Conservation (phyloP, 2,329 filamentous ascomycete species). For the Paecilomyces formosus region DNA sequence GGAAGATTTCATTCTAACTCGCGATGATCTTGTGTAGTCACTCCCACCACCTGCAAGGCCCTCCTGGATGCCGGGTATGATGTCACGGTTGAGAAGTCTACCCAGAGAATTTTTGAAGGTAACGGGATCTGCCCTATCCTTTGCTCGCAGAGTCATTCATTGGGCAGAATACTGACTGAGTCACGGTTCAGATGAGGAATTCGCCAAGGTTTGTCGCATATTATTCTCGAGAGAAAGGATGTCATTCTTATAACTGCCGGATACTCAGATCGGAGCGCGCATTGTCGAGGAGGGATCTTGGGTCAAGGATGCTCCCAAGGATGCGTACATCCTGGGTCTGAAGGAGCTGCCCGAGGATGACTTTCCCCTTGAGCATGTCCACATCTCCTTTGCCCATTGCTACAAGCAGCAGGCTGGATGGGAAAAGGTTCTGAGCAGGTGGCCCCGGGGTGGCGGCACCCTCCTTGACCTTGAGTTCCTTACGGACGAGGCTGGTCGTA, state of each 20-base stretch:
- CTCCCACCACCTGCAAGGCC: conserved; percentile 48
- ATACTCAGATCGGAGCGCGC: conserved; percentile 52
- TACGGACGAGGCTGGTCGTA: conserved; percentile 61
- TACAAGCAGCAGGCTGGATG: conserved; percentile 73
- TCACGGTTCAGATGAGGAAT: conserved; percentile 22
- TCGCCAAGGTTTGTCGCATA: conserved; percentile 19
- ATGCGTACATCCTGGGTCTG: conserved; percentile 66
- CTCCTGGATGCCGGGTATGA: conserved; percentile 63
- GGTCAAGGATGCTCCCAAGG: conserved; percentile 55
- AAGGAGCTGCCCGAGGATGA: conserved; percentile 71
- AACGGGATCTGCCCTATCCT: conserved; percentile 6
- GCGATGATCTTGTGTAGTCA: conserved; percentile 26
- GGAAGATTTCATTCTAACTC: conserved; percentile 3
- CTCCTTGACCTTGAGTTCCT: conserved; percentile 86
- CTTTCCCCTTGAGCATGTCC: conserved; percentile 62
- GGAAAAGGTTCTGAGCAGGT: conserved; percentile 72
- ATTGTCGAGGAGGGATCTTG: conserved; percentile 62
- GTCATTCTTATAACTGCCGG: conserved; percentile 42
- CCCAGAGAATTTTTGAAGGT: conserved; percentile 55
- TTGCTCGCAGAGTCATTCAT: neutral
- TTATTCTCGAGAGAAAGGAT: neutral
- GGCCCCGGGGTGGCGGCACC: conserved; percentile 65
- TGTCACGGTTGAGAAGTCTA: conserved; percentile 60
- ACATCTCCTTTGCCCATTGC: conserved; percentile 66
- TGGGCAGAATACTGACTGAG: conserved; percentile 6